A percentile compares a stretch with the other conserved stretches of the same genome.
Evolutionary conservation across 1,284 basidiomycete genomes (phyloP).

Genomic region (Athelia sp.): DNA sequence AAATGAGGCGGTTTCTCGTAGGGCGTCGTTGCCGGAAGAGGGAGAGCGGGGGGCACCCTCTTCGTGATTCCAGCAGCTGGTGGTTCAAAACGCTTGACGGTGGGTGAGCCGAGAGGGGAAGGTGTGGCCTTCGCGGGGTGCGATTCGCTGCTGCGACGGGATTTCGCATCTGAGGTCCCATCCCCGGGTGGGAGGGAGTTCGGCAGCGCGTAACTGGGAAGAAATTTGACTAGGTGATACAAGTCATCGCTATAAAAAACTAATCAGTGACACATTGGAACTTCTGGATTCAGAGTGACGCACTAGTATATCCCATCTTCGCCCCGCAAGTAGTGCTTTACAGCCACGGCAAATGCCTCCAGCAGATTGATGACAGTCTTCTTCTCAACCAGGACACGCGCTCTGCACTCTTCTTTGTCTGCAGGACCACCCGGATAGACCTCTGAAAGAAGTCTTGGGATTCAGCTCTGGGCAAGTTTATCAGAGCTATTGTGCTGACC

Average conservation of each 20-base stretch:
- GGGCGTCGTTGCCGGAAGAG: slow-evolving; percentile 7
- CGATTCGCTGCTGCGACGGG: too few species aligned
- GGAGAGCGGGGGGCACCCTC: neutral
- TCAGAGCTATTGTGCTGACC: slow-evolving; percentile 26
- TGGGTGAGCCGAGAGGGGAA: neutral
- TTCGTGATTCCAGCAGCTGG: neutral
- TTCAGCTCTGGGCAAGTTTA: neutral
- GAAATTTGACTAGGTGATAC: slow-evolving; percentile 61
- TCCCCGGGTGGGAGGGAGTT: slow-evolving; percentile 35
- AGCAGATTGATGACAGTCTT: slow-evolving; percentile 58
- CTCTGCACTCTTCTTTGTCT: slow-evolving; percentile 33
- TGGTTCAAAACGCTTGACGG: neutral
- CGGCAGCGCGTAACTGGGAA: slow-evolving; percentile 59
- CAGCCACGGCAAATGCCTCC: slow-evolving; percentile 46
- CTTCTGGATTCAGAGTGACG: slow-evolving; percentile 17
- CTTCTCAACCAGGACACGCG: slow-evolving; percentile 59
- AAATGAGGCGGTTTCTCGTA: neutral
- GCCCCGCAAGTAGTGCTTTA: slow-evolving; percentile 55
- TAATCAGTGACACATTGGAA: too few species aligned
- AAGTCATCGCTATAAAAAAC: slow-evolving; percentile 31
- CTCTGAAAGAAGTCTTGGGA: slow-evolving; percentile 10
- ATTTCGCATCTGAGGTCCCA: too few species aligned
- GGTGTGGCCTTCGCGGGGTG: neutral
- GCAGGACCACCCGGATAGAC: slow-evolving; percentile 17
- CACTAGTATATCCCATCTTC: slow-evolving; percentile 58